Evolutionary conservation across 1,284 basidiomycete species (phyloP).

Genomic region (Schizophyllum amplum): DNA sequence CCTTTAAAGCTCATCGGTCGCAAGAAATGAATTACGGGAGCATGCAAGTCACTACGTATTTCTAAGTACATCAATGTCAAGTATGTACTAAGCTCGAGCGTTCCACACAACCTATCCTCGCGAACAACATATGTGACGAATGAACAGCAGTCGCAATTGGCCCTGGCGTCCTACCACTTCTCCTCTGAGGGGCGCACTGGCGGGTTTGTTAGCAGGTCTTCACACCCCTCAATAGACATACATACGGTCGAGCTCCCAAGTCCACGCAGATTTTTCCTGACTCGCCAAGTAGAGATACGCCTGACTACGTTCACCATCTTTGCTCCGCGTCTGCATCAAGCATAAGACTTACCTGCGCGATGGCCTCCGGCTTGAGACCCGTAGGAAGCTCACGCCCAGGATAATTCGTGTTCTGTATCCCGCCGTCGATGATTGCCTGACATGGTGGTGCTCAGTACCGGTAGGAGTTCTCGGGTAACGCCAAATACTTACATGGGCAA

Average conservation of each 20-base stretch:
- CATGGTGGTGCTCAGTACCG: constrained; percentile 7
- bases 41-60: too few relatives aligned
- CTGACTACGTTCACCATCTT: constrained; percentile 16
- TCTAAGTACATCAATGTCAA: too few relatives aligned
- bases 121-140: too few relatives aligned
- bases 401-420: constrained; percentile 44
- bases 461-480: not conserved
- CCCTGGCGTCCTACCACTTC: too few relatives aligned
- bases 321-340: constrained; percentile 13
- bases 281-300: constrained; percentile 49
- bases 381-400: constrained; percentile 32
- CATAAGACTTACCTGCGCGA: constrained; percentile 45
- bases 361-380: constrained; percentile 51
- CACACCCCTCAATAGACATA: constrained; percentile 3
- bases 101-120: too few relatives aligned
- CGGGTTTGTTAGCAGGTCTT: not conserved
- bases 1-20: too few relatives aligned
- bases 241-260: constrained; percentile 66
- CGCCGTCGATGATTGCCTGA: constrained; percentile 56
- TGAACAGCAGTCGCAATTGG: too few relatives aligned
- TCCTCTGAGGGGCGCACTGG: constrained; percentile 41
- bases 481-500: constrained; percentile 47
- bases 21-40: too few relatives aligned
- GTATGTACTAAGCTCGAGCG: too few relatives aligned
- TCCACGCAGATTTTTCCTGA: constrained; percentile 56